A percentile compares a stretch with the other conserved stretches of the same genome.
These are phyloP conservation scores for Eimeria necatrix DNA, from an alignment of 169 alveolate species.

Conservation along the genomic window DNA sequence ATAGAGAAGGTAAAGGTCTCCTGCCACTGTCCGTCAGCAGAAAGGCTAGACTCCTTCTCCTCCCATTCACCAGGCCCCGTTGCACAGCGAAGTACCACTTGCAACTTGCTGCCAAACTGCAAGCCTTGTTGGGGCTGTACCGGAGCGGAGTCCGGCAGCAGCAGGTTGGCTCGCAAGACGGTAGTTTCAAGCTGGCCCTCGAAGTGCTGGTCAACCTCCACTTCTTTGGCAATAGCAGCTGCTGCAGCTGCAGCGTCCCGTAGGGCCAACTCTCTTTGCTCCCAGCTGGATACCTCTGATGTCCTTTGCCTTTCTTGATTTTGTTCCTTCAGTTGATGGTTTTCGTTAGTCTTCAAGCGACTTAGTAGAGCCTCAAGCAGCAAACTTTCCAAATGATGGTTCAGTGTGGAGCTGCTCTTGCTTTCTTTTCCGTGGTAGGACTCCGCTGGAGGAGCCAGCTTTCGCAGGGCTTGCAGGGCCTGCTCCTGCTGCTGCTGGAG, in stretches of 20 bases:
- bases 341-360: not conserved
- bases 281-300: conserved; percentile 3
- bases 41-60: conserved; percentile 50
- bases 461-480: conserved; percentile 38
- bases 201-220: not conserved
- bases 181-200: conserved; percentile 65
- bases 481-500: conserved; percentile 60
- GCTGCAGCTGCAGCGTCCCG: conserved; percentile 49
- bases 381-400: conserved; percentile 28
- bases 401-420: not conserved
- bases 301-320: not conserved
- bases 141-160: conserved; percentile 42
- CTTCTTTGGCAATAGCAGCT: conserved; percentile 29
- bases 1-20: conserved; percentile 43
- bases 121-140: conserved; percentile 6
- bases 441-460: not conserved
- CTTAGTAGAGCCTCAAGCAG: conserved; percentile 36
- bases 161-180: conserved; percentile 29
- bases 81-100: conserved; percentile 65
- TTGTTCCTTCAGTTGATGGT: not conserved
- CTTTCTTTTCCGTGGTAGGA: not conserved
- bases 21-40: conserved; percentile 47
- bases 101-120: conserved; percentile 63
- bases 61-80: conserved; percentile 72
- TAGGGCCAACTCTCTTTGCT: conserved; percentile 61